Evolutionary conservation across 805 yeast genomes (phyloP).

Genomic region (Saccharomycopsis vini): DNA sequence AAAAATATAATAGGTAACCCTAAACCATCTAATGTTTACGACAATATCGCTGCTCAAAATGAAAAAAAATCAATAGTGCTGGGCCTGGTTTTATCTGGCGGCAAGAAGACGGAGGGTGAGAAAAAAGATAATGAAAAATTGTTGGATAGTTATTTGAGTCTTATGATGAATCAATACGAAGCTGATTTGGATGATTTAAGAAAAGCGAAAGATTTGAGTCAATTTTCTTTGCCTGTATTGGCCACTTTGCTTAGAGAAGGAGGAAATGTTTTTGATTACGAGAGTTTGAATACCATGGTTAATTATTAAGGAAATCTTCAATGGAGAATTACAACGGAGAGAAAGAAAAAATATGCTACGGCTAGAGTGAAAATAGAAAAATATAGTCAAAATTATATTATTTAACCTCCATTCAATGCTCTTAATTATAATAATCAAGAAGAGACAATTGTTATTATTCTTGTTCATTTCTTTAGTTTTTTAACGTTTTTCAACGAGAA

Average conservation of each 20-base stretch:
- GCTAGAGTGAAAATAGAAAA: too few species aligned
- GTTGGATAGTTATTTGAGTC: slow-evolving; percentile 33
- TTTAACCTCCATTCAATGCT: too few species aligned
- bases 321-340: too few species aligned
- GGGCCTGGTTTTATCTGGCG: neutral
- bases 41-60: neutral
- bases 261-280: slow-evolving; percentile 42
- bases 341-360: too few species aligned
- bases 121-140: slow-evolving; percentile 24
- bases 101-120: too few species aligned
- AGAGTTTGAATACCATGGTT: slow-evolving; percentile 24
- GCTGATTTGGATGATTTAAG: slow-evolving; percentile 43
- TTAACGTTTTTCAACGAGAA: too few species aligned
- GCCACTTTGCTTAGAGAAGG: slow-evolving; percentile 44
- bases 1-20: too few species aligned
- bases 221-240: slow-evolving; percentile 37
- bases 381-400: too few species aligned
- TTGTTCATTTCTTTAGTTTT: too few species aligned
- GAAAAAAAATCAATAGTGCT: neutral
- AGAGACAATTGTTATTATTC: too few species aligned
- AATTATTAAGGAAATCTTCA: too few species aligned
- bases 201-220: slow-evolving; percentile 39
- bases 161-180: slow-evolving; percentile 39
- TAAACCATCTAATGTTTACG: neutral
- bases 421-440: too few species aligned